A percentile compares a stretch with the other conserved stretches of the same genome.
These are phyloP conservation scores for Vaccinium macrocarpon DNA, from an alignment of 148 eudicot genomes.

Conservation along the genomic window DNA sequence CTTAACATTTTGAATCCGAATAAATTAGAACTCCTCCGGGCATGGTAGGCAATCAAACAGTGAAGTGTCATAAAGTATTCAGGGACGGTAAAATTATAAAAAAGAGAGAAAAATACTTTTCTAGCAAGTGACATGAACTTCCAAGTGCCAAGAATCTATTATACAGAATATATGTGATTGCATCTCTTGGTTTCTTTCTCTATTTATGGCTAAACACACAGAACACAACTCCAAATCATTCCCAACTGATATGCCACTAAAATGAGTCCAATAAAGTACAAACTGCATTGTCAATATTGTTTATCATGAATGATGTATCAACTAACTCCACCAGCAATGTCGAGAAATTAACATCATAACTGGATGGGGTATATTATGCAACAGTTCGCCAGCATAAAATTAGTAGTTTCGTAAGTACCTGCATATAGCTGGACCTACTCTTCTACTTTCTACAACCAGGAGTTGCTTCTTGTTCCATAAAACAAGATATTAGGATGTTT, in stretches of 20 bases:
- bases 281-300: not conserved
- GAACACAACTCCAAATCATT: not conserved
- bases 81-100: not conserved
- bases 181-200: not conserved
- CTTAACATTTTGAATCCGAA: not conserved
- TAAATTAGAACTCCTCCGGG: not conserved
- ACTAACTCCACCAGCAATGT: not conserved
- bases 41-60: not conserved
- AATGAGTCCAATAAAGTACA: not conserved
- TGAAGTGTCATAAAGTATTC: not conserved
- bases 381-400: not conserved
- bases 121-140: not conserved
- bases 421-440: not conserved
- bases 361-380: not conserved
- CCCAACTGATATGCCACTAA: not conserved
- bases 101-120: not conserved
- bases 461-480: not conserved
- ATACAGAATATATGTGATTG: not conserved
- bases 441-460: not conserved
- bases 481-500: slow-evolving; percentile 8
- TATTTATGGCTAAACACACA: not conserved
- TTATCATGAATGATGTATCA: not conserved
- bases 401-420: not conserved
- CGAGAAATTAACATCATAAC: not conserved
- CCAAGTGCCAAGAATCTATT: not conserved